These are phyloP conservation scores for Carex pumila DNA, from an alignment of 176 grass and related monocot genomes.

Conservation along the genomic window DNA sequence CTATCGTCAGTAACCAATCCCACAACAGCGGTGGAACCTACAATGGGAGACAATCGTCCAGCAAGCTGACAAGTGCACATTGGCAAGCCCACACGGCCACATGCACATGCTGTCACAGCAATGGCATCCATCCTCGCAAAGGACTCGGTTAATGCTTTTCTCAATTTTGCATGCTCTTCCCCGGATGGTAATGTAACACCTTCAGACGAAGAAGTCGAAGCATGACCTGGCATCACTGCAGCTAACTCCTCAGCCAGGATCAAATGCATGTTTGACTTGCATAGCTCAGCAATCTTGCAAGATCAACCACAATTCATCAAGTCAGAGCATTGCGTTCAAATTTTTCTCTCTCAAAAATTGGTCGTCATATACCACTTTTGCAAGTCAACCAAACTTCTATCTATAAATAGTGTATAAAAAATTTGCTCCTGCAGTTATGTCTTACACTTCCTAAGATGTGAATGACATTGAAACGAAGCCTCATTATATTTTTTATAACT, in stretches of 20 bases:
- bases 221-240: not conserved
- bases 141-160: slow-evolving; percentile 23
- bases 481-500: too few relatives aligned
- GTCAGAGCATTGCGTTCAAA: not conserved
- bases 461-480: too few relatives aligned
- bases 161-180: slow-evolving; percentile 32
- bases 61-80: slow-evolving; percentile 44
- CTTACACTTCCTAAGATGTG: not conserved
- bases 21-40: slow-evolving; percentile 82
- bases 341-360: not conserved
- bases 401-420: not conserved
- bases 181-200: not conserved
- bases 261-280: slow-evolving; percentile 62
- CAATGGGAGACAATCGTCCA: slow-evolving; percentile 30
- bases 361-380: not conserved
- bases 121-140: slow-evolving; percentile 68
- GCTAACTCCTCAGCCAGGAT: slow-evolving; percentile 51
- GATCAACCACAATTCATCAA: not conserved
- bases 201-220: not conserved
- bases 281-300: slow-evolving; percentile 58
- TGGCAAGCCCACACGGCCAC: slow-evolving; percentile 34
- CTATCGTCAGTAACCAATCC: slow-evolving; percentile 39
- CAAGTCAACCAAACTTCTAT: not conserved
- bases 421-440: not conserved
- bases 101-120: slow-evolving; percentile 53